Evolutionary conservation across 345 rosid species (phyloP), one percentile per base, ranked within the genome.

Genomic region (Ricinus communis): DNA sequence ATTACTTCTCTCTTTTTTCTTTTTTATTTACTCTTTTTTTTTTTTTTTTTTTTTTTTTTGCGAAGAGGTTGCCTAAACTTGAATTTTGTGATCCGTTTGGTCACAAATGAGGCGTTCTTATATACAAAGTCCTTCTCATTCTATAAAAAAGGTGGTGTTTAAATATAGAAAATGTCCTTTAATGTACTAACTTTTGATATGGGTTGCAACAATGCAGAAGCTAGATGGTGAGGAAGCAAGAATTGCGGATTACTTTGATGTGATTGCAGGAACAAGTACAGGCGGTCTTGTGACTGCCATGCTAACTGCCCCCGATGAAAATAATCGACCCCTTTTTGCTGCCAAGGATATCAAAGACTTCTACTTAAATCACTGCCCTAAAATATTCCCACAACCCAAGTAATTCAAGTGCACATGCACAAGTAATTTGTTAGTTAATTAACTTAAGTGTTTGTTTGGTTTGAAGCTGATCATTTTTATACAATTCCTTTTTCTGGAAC

Each of bases 311-410:
- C 68, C 74, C 8, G 30, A 27, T 52, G 74, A 62, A 62, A 25
- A 71, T 8, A 71, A 51, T 15, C 68, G 62, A 21, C 62, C 69
- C 18, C 16, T 54, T 31, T 72, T 51, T 55, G 33, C 75, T 24
- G 70, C 75, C 24, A 73, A 73, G 5, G 64, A 72, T 8, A 41
- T 72, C 53, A 64, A 53, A 33, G 55, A 69, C 12, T 88, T 90
- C 52, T 88, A 85, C 69, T 79, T 87, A 11, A 53, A 77, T 0
- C 78, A 90, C 16, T 71, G 87, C 70, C 88, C 89, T 0, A 80
- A 81, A 59, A 87, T 90, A 52, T 90, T 86, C 65, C 89, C 90
- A 30, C 91, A 88, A 49, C 40, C 67, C 12, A 71, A 61, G 38
- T 33, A 33, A 33, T 33, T 33, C 38, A 33, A 33, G 38, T 2